phyloP scores from a whole-genome alignment of 331 rosid species.

The Stylosanthes scabra region DNA sequence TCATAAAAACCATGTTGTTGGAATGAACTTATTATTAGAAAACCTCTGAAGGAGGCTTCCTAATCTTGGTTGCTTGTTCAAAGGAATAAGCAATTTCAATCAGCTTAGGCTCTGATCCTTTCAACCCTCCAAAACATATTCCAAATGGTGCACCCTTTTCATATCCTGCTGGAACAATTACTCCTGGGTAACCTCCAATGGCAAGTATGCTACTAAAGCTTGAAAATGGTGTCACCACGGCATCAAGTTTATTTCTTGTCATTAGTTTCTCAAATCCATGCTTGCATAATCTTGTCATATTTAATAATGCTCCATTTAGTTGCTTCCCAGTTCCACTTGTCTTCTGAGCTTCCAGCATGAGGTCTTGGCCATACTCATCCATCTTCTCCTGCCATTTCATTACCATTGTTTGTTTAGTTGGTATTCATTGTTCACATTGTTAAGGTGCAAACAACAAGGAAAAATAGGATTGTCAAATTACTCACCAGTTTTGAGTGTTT shows the following conservation, averaged over 20 bases:
- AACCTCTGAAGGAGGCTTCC: constrained; percentile 57
- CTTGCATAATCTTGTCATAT: constrained; percentile 39
- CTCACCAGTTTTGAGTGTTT: constrained; percentile 53
- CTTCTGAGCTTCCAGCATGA: constrained; percentile 52
- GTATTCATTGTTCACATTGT: background rate
- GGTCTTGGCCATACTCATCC: constrained; percentile 54
- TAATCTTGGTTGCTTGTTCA: constrained; percentile 67
- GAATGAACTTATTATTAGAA: no score
- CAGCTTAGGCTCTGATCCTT: constrained; percentile 68
- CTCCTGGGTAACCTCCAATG: constrained; percentile 70
- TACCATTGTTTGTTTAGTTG: background rate
- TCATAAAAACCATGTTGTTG: no score
- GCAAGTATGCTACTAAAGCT: constrained; percentile 43
- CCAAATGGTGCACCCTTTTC: constrained; percentile 60
- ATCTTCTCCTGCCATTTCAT: constrained; percentile 57
- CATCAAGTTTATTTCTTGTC: constrained; percentile 57
- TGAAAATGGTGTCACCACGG: constrained; percentile 55
- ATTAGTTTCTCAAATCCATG: constrained; percentile 64
- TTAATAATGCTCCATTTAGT: constrained; percentile 45
- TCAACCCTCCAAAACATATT: constrained; percentile 61
- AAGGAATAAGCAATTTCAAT: constrained; percentile 69
- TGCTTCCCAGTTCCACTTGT: constrained; percentile 51
- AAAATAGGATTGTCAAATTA: background rate
- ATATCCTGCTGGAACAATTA: constrained; percentile 72
- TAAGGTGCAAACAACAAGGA: background rate